These are phyloP conservation scores for Penicillium macrosclerotiorum DNA, from an alignment of 495 filamentous ascomycete genomes.

Conservation along the genomic window DNA sequence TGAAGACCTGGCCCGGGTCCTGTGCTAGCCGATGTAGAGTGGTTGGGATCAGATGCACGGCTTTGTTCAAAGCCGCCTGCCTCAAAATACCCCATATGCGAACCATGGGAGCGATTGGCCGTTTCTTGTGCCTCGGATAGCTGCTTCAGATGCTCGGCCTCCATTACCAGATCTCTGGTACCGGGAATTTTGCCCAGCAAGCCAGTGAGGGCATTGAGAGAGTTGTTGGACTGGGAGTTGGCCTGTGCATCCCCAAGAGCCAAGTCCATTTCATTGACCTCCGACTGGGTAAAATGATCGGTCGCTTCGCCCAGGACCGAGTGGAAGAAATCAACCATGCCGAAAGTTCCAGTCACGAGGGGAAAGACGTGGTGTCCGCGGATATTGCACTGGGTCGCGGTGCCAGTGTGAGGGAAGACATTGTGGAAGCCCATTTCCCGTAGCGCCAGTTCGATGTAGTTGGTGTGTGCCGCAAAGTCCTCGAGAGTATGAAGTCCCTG, in stretches of 20 bases:
- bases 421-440: constrained; percentile 78
- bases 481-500: constrained; percentile 93
- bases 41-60: constrained; percentile 13
- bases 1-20: constrained; percentile 54
- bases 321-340: constrained; percentile 93
- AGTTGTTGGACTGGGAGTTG: constrained; percentile 42
- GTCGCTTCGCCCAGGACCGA: constrained; percentile 94
- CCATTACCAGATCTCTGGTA: constrained; percentile 68
- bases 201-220: constrained; percentile 59
- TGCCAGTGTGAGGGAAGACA: constrained; percentile 87
- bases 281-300: constrained; percentile 93
- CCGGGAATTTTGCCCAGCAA: constrained; percentile 78
- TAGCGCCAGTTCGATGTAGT: constrained; percentile 86
- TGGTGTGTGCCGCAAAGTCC: constrained; percentile 94
- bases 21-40: constrained; percentile 28
- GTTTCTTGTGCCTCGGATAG: constrained; percentile 72
- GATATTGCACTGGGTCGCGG: constrained; percentile 67
- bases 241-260: constrained; percentile 63
- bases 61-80: constrained; percentile 10
- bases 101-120: constrained; percentile 46
- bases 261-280: constrained; percentile 84
- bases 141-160: constrained; percentile 74
- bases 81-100: constrained; percentile 31
- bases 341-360: constrained; percentile 86
- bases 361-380: constrained; percentile 76